Conservation (phyloP, 2,329 filamentous ascomycete genomes). For the Fonsecaea erecta region DNA sequence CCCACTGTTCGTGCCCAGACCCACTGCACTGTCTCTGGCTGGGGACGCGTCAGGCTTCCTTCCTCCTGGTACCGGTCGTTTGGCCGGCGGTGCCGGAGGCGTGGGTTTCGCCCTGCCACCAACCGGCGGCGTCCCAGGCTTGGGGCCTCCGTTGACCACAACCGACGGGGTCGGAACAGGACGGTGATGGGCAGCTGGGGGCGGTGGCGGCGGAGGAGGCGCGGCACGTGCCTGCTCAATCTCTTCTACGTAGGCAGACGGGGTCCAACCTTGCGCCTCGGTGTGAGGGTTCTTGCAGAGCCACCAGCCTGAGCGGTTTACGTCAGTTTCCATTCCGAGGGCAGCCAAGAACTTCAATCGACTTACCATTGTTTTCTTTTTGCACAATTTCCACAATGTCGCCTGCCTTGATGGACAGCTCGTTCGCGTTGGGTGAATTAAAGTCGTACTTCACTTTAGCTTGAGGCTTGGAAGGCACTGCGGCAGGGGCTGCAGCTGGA, state of each 20-base stretch:
- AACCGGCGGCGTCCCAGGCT: conserved; percentile 13
- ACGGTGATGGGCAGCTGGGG: conserved; percentile 52
- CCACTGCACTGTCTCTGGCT: conserved; percentile 65
- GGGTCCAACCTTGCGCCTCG: conserved; percentile 86
- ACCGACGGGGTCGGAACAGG: conserved; percentile 66
- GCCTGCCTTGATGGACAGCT: conserved; percentile 77
- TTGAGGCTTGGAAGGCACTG: conserved; percentile 69
- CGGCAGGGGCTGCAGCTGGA: conserved; percentile 67
- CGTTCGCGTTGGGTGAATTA: conserved; percentile 78
- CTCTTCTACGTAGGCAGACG: conserved; percentile 91
- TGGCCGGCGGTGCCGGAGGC: conserved; percentile 77
- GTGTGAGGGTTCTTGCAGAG: conserved; percentile 74
- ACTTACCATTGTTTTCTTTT: conserved; percentile 90
- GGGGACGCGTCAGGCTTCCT: conserved; percentile 71
- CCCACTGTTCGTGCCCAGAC: conserved; percentile 55
- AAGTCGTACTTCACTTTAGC: conserved; percentile 96
- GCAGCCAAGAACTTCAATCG: neutral
- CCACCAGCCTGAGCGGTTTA: conserved; percentile 80
- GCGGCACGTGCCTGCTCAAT: conserved; percentile 62
- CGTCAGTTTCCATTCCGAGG: conserved; percentile 18
- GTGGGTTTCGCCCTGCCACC: conserved; percentile 56
- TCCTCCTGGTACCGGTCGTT: conserved; percentile 70
- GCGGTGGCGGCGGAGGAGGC: conserved; percentile 61
- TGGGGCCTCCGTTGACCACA: conserved; percentile 29
- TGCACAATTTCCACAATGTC: conserved; percentile 88